These are phyloP conservation scores for Globisporangium paroecandrum DNA, from an alignment of 352 stramenopile species.

Conservation along the genomic window DNA sequence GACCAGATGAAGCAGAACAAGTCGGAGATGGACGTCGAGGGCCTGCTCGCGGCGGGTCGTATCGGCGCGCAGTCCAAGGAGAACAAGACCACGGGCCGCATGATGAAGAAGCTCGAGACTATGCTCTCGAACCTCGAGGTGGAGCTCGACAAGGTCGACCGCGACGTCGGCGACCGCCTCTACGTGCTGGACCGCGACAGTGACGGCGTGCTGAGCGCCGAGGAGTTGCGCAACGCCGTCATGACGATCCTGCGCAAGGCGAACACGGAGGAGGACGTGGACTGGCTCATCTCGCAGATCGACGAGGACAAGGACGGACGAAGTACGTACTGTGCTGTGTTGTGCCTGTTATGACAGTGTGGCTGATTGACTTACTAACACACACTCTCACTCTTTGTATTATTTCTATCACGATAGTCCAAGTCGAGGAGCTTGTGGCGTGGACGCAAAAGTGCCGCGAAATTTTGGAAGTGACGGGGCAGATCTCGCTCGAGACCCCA, in stretches of 20 bases:
- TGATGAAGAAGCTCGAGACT: conserved; percentile 91
- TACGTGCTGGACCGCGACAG: conserved; percentile 97
- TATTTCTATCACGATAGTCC: conserved; percentile 54
- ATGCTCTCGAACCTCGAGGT: conserved; percentile 95
- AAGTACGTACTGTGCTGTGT: conserved; percentile 43
- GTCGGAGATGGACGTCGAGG: conserved; percentile 87
- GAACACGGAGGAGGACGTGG: conserved; percentile 93
- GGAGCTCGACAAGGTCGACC: conserved; percentile 93
- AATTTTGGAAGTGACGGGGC: conserved; percentile 80
- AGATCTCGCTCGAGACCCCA: conserved; percentile 56
- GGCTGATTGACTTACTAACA: conserved; percentile 19
- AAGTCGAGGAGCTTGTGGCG: conserved; percentile 89
- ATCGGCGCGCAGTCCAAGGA: conserved; percentile 77
- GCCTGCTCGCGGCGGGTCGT: conserved; percentile 67
- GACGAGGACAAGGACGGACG: conserved; percentile 89
- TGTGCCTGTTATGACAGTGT: conserved; percentile 2
- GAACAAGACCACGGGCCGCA: conserved; percentile 87
- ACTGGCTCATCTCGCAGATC: conserved; percentile 92
- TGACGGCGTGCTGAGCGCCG: conserved; percentile 93
- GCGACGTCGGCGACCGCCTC: conserved; percentile 96
- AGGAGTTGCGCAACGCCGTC: conserved; percentile 95
- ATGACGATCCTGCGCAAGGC: conserved; percentile 93
- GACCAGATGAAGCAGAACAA: conserved; percentile 87
- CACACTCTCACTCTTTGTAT: conserved; percentile 13
- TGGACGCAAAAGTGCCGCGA: conserved; percentile 89